Base-by-base conservation (phyloP, 768 basidiomycete genomes). In the Russula olivacea region DNA sequence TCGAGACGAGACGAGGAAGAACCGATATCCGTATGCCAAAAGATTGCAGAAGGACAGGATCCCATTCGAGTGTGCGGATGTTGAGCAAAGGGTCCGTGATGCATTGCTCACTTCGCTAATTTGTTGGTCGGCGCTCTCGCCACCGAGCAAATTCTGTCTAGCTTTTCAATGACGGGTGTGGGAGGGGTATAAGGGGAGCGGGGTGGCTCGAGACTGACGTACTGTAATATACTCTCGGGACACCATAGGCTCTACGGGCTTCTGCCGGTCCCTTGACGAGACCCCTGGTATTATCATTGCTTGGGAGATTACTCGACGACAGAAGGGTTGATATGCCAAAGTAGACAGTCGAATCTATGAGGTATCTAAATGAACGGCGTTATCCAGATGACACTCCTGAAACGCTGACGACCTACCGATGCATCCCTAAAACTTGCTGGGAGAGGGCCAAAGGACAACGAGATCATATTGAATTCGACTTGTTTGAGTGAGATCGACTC, bases 401-500 rank as follows among this genome's bases (percentile, higher is more conserved):
- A 40, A 25, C 12, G 36, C 15, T 2, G 23, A 21, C 14, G 6
- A 58, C 76, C 54, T 68, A 93, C 92, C 86, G 80, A 74, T 98
- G 96, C 71, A 98, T 72, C 25, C 83, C 82, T 3, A 87, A 79
- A 10, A 80, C 77, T 41, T 78, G 79, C 65, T 89, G 78, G 0
- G 90, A 90, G 15, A 98, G 86, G 71, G 0, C 93, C 96, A 72
- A 98, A 96, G 0, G 93, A 94, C 0, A 87, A 84, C 2, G 94
- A 92, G 66, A 98, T 95, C 10, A 95, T 97, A 72, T 99, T 99
- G 76, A 98, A 97, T 73, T 99, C 96, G 47, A 98, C 96, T 75
- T 99, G 96, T 72, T 94, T 96, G 66, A 99, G 74, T 7, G 76
- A 74, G 15, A 78, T 69, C 3, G 77, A 70, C 32, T 75, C 72